Evolutionary conservation across 345 rosid species (phyloP), one percentile per base, ranked within the genome.

Genomic region (Microthlaspi erraticum): DNA sequence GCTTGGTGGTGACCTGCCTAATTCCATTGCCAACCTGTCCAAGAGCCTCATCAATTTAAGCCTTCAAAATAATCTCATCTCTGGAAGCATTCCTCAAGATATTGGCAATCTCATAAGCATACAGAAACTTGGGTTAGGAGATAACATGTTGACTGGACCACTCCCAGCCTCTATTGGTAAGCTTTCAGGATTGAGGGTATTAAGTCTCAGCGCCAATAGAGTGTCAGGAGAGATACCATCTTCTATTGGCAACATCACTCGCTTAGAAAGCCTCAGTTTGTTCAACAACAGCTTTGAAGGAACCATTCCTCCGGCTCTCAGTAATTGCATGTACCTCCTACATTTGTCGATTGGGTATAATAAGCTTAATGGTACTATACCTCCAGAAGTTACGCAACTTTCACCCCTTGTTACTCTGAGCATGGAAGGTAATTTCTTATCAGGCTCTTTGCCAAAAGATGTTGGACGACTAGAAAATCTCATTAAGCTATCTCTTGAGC

Each of bases 201-300:
- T 36, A 8, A 8, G 10, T 36, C 2, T 70, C 7, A 23, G 31
- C 18, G 60, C 67, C 10, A 70, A 70, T 50, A 2, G 10, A n/a
- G 18, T 70, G 16, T 58, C 51, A 2, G 74, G 74, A 37, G 32
- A 70, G 9, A 60, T 70, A 20, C 60, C 68, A 8, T 8, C 50
- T 16, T 70, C 41, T 3, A 23, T 70, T 4, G 60, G 68, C 0
- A 70, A 60, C 9, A 26, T 69, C 57, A 69, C 2, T 20, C 0
- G 11, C 12, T 17, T 69, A 3, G 12, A 13, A 9, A 36, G 36
- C 29, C 73, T 69, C 0, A 6, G 60, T 60, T 10, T 70, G 43
- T 1, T 11, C 4, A 60, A 60, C 59, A 70, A 70, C 3, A 59
- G 19, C 31, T 70, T 70, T 39, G 67, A 60, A 60, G 74, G 74